A percentile compares a stretch with the other conserved stretches of the same genome.
These are phyloP conservation scores for Solanum megistacrolobum DNA, from an alignment of 257 asterid genomes.

Conservation along the genomic window DNA sequence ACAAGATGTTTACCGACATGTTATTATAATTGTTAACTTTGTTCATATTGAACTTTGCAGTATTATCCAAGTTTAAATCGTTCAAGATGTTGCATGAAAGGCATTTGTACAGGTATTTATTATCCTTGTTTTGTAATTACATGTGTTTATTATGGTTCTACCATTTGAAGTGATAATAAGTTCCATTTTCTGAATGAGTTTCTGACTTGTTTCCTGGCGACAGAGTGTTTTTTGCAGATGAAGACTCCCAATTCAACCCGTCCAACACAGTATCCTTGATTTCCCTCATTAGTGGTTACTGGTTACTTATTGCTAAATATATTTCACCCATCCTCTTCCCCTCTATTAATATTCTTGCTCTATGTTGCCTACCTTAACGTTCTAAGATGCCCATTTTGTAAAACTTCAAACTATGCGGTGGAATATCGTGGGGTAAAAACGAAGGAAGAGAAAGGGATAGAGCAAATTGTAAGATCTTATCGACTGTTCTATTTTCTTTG, in stretches of 20 bases:
- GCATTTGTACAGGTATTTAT: slow-evolving; percentile 85
- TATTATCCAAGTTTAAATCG: slow-evolving; percentile 96
- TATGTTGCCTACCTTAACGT: slow-evolving; percentile 30
- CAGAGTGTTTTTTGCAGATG: slow-evolving; percentile 98
- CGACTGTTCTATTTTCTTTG: background rate
- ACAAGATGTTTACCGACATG: background rate
- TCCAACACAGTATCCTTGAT: slow-evolving; percentile 95
- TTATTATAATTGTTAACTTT: background rate
- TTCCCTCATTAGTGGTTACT: background rate
- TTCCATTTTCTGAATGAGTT: background rate
- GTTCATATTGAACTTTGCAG: slow-evolving; percentile 39
- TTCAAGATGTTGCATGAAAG: slow-evolving; percentile 94
- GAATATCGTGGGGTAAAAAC: slow-evolving; percentile 91
- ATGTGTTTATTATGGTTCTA: background rate
- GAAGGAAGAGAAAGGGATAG: slow-evolving; percentile 82
- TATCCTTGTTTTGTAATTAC: background rate
- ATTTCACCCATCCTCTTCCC: background rate
- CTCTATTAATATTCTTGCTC: background rate
- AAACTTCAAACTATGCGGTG: slow-evolving; percentile 85
- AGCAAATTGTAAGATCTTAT: slow-evolving; percentile 53
- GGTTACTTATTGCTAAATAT: background rate
- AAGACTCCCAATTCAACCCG: slow-evolving; percentile 86
- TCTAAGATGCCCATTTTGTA: slow-evolving; percentile 88
- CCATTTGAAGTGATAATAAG: background rate
- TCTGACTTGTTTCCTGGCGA: slow-evolving; percentile 9